Percentiles rank a stretch among this genome's conserved stretches.
Evolutionary conservation across 2,329 filamentous ascomycete genomes (phyloP).

Genomic region (Xylaria sp.): DNA sequence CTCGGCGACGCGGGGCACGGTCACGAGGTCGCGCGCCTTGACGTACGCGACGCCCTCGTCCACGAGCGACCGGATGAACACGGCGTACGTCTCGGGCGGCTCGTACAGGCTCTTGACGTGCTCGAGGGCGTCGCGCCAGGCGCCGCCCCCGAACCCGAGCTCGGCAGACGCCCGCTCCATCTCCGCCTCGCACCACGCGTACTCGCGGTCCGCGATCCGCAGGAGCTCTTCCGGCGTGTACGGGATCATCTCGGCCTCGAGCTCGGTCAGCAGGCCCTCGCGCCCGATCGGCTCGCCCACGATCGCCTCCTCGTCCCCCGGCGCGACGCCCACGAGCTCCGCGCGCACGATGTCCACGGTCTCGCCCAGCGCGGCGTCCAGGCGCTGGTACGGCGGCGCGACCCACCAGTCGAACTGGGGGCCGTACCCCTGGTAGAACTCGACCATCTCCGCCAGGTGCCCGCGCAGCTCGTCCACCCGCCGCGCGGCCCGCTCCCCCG

Average conservation of each 20-base stretch:
- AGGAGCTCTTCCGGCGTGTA: constrained; percentile 62
- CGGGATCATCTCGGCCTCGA: constrained; percentile 60
- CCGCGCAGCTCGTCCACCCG: constrained; percentile 44
- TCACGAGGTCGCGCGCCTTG: constrained; percentile 56
- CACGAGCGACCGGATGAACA: constrained; percentile 55
- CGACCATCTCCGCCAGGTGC: constrained; percentile 50
- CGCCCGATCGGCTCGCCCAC: constrained; percentile 60
- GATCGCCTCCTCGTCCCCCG: constrained; percentile 51
- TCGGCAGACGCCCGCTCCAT: constrained; percentile 54
- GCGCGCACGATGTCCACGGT: constrained; percentile 41
- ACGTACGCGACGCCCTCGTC: constrained; percentile 57
- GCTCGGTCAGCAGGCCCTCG: constrained; percentile 52
- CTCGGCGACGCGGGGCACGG: constrained; percentile 55
- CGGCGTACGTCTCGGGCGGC: constrained; percentile 54
- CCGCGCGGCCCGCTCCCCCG: constrained; percentile 50
- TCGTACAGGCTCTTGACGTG: constrained; percentile 59
- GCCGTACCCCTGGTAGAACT: constrained; percentile 59
- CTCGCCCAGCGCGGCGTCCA: constrained; percentile 43
- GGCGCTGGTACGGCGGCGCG: constrained; percentile 44
- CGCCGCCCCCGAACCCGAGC: constrained; percentile 49
- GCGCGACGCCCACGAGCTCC: constrained; percentile 48
- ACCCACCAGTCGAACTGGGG: constrained; percentile 62
- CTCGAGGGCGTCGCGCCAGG: constrained; percentile 57
- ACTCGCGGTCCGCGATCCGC: constrained; percentile 52
- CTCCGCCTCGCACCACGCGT: constrained; percentile 57